Evolutionary conservation across 768 basidiomycete genomes (phyloP).

Genomic region (Tremella mesenterica): DNA sequence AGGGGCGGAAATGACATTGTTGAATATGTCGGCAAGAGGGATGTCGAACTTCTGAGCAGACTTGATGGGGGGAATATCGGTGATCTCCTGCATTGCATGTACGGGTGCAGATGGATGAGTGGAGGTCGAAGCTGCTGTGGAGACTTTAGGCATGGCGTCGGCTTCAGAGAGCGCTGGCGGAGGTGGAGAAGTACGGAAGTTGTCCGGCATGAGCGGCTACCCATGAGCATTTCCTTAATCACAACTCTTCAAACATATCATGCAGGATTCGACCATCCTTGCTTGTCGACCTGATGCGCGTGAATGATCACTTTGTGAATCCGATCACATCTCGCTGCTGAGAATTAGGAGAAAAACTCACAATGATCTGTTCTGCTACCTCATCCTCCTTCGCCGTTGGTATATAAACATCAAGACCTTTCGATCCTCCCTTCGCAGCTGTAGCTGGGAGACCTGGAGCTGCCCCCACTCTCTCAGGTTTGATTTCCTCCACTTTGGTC

Average conservation of each 20-base stretch:
- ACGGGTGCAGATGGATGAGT: constrained; percentile 52
- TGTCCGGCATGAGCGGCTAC: constrained; percentile 57
- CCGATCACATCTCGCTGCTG: too few relatives aligned
- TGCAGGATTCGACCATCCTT: too few relatives aligned
- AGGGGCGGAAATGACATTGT: constrained; percentile 19
- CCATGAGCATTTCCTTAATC: constrained; percentile 8
- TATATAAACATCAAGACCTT: constrained; percentile 24
- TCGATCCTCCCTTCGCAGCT: constrained; percentile 9
- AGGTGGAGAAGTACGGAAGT: constrained; percentile 50
- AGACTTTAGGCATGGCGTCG: constrained; percentile 45
- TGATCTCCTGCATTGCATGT: constrained; percentile 45
- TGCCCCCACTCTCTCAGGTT: constrained; percentile 21
- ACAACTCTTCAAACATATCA: too few relatives aligned
- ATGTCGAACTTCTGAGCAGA: constrained; percentile 5
- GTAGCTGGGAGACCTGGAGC: constrained; percentile 40
- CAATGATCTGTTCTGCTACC: constrained; percentile 34
- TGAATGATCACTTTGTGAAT: too few relatives aligned
- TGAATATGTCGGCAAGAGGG: constrained; percentile 8
- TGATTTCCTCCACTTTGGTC: constrained; percentile 13
- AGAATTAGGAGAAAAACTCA: constrained; percentile 18
- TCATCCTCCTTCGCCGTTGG: constrained; percentile 20
- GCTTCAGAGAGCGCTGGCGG: not conserved
- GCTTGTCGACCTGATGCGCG: too few relatives aligned
- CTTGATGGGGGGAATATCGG: constrained; percentile 26
- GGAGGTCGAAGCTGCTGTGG: constrained; percentile 50